phyloP scores from a whole-genome alignment of 306 rosid genomes.

The Fagus sylvatica region DNA sequence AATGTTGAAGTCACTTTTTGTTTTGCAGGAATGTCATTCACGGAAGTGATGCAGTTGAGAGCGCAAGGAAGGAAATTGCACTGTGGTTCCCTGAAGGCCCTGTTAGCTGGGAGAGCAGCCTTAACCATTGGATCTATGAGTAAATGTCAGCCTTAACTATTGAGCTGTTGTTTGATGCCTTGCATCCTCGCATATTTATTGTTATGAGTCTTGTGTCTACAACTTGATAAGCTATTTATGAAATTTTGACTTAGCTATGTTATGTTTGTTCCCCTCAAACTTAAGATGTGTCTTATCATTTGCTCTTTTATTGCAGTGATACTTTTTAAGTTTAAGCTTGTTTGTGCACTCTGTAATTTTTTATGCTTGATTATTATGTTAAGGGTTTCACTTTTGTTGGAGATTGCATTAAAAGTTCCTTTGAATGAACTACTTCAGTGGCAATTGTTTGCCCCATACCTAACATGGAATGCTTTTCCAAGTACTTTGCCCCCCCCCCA shows the following conservation, averaged over 20 bases:
- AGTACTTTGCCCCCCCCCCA: too few species aligned
- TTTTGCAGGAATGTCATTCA: constrained; percentile 80
- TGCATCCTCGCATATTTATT: not conserved
- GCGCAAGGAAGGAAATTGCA: constrained; percentile 80
- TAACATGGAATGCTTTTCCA: too few species aligned
- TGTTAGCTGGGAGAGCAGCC: constrained; percentile 71
- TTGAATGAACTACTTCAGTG: too few species aligned
- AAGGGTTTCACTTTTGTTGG: too few species aligned
- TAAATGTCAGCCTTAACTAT: constrained; percentile 9
- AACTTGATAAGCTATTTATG: not conserved
- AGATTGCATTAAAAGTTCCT: too few species aligned
- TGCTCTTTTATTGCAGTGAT: not conserved
- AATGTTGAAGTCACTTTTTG: not conserved
- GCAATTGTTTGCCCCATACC: too few species aligned
- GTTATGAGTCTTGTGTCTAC: not conserved
- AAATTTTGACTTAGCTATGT: not conserved
- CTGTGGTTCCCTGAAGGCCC: constrained; percentile 93
- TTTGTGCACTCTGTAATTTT: too few species aligned
- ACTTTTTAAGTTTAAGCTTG: too few species aligned
- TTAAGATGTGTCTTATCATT: not conserved
- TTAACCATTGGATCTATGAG: constrained; percentile 81
- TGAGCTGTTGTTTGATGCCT: not conserved
- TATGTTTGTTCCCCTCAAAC: not conserved
- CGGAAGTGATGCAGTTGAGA: constrained; percentile 91
- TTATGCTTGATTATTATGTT: too few species aligned